phyloP scores from a whole-genome alignment of 768 basidiomycete genomes.

The Leccinum boreale region DNA sequence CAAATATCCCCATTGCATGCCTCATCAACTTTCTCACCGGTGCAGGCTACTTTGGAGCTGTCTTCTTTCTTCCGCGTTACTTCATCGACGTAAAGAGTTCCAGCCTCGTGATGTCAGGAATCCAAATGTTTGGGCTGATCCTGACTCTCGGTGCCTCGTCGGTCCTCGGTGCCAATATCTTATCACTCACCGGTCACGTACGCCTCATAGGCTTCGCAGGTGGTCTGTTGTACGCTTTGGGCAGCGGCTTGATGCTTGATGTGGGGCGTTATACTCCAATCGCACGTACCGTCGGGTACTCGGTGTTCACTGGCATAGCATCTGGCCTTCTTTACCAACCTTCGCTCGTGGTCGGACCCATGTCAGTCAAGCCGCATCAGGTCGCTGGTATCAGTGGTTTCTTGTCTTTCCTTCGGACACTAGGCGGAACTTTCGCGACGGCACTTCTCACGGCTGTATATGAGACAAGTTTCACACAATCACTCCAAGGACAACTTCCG shows the following conservation, averaged over 20 bases:
- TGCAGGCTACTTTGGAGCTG: slow-evolving; percentile 36
- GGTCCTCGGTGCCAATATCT: slow-evolving; percentile 33
- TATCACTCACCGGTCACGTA: slow-evolving; percentile 31
- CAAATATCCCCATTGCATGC: slow-evolving; percentile 35
- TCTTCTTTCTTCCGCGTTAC: slow-evolving; percentile 39
- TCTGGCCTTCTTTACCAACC: slow-evolving; percentile 35
- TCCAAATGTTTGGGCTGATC: slow-evolving; percentile 36
- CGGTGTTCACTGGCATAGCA: slow-evolving; percentile 29
- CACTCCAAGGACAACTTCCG: slow-evolving; percentile 27
- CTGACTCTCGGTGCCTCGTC: slow-evolving; percentile 33
- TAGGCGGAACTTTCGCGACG: slow-evolving; percentile 34
- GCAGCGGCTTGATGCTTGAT: slow-evolving; percentile 32
- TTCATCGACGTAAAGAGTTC: slow-evolving; percentile 37
- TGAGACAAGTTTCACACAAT: slow-evolving; percentile 31
- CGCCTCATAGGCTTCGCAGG: slow-evolving; percentile 31
- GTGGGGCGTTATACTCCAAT: slow-evolving; percentile 31
- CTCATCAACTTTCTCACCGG: slow-evolving; percentile 38
- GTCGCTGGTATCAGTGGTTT: slow-evolving; percentile 36
- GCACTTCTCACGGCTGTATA: slow-evolving; percentile 34
- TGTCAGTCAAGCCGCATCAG: slow-evolving; percentile 34
- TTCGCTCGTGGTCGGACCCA: slow-evolving; percentile 34
- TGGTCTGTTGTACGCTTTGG: slow-evolving; percentile 32
- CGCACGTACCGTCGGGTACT: slow-evolving; percentile 29
- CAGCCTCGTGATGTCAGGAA: slow-evolving; percentile 29
- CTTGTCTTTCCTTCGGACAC: slow-evolving; percentile 33